Evolutionary conservation across 1,139 yeast genomes (phyloP).

Genomic region (Candida anutae): DNA sequence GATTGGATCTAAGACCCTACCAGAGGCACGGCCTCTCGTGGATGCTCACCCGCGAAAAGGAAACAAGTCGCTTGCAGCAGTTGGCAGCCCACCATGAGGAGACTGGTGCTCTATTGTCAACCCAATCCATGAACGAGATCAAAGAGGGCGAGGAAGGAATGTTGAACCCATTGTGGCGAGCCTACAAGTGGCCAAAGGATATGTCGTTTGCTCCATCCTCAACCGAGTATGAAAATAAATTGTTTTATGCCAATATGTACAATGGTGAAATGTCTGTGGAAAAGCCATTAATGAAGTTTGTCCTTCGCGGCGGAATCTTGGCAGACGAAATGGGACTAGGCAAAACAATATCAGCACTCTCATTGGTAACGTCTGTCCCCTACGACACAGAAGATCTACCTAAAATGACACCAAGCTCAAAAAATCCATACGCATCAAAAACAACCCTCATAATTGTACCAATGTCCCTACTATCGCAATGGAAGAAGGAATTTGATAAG

Average conservation of each 20-base stretch:
- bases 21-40: conserved; percentile 78
- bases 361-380: conserved; percentile 63
- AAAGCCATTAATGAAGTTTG: conserved; percentile 54
- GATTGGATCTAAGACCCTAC: conserved; percentile 53
- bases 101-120: conserved; percentile 13
- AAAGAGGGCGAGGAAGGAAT: conserved; percentile 38
- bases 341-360: conserved; percentile 77
- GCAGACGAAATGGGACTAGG: conserved; percentile 98
- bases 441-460: conserved; percentile 85
- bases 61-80: conserved; percentile 31
- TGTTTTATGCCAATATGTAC: conserved; percentile 74
- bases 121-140: conserved; percentile 21
- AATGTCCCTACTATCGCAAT: conserved; percentile 82
- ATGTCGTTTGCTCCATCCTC: conserved; percentile 13
- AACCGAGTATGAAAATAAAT: conserved; percentile 9
- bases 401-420: neutral
- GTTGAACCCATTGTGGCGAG: conserved; percentile 84
- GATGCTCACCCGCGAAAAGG: conserved; percentile 67
- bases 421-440: conserved; percentile 46
- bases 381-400: conserved; percentile 34
- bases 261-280: conserved; percentile 71
- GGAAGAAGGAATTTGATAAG: conserved; percentile 75
- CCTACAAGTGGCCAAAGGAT: conserved; percentile 64
- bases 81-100: conserved; percentile 15
- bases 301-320: conserved; percentile 76